phyloP scores from a whole-genome alignment of 2,329 filamentous ascomycete species.

The Alternaria sp. region DNA sequence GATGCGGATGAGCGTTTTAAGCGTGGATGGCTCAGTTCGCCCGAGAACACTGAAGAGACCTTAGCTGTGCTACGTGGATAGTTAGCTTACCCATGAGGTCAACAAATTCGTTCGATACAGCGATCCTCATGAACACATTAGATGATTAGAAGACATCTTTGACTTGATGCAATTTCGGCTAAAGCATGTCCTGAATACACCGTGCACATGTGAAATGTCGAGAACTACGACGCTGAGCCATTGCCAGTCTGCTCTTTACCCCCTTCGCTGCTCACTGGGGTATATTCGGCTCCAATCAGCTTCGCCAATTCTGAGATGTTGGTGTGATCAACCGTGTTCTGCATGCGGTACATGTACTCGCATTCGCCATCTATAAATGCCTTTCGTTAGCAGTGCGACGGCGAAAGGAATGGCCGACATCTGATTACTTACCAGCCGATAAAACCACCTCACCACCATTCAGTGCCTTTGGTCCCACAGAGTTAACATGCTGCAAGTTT shows the following conservation, averaged over 20 bases:
- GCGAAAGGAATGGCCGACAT: background rate
- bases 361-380: constrained; percentile 21
- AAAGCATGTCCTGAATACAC: background rate
- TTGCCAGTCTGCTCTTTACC: background rate
- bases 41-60: background rate
- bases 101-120: background rate
- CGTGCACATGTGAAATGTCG: background rate
- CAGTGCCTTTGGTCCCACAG: constrained; percentile 30
- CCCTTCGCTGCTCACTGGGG: background rate
- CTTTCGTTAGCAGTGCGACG: background rate
- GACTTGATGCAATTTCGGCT: background rate
- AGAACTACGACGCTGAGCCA: background rate
- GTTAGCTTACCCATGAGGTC: background rate
- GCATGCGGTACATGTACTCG: constrained; percentile 36
- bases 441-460: constrained; percentile 34
- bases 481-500: constrained; percentile 20
- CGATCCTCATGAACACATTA: background rate
- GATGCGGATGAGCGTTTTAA: background rate
- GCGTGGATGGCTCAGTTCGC: background rate
- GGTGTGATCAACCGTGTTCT: constrained; percentile 35
- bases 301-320: constrained; percentile 23
- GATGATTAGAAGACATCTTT: background rate
- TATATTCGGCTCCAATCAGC: constrained; percentile 2
- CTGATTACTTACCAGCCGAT: constrained; percentile 16
- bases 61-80: background rate